phyloP scores from a whole-genome alignment of 306 rosid genomes.

The Gillenia trifoliata region DNA sequence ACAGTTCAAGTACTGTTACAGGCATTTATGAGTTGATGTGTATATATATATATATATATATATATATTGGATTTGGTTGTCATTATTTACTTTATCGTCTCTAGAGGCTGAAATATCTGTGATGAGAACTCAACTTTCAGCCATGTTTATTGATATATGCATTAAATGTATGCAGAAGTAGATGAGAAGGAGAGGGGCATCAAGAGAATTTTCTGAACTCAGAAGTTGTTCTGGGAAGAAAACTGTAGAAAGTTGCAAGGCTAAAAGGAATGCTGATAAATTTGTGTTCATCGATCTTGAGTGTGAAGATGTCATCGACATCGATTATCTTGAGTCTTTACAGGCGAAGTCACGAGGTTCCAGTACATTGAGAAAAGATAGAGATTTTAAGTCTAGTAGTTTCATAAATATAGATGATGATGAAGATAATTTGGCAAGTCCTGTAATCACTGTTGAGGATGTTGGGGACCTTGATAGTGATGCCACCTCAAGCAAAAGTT shows the following conservation, averaged over 20 bases:
- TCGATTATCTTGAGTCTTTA: conserved; percentile 39
- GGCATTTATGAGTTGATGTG: no score
- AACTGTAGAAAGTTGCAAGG: conserved; percentile 24
- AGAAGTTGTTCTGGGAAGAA: conserved; percentile 47
- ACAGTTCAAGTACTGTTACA: not conserved
- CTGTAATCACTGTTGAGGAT: conserved; percentile 32
- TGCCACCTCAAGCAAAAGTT: conserved; percentile 59
- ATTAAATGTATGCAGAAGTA: conserved; percentile 26
- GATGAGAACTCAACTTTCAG: not conserved
- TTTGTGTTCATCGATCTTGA: conserved; percentile 63
- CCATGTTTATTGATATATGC: not conserved
- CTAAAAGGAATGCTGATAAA: conserved; percentile 31
- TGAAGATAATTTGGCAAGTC: conserved; percentile 27
- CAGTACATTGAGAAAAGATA: conserved; percentile 30
- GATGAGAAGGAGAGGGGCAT: conserved; percentile 49
- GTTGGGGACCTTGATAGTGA: conserved; percentile 77
- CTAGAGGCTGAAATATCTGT: not conserved
- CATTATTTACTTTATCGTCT: not conserved
- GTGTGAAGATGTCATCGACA: conserved; percentile 49
- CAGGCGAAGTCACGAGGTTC: conserved; percentile 26
- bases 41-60: not conserved
- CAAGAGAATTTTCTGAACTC: conserved; percentile 39
- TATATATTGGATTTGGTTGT: not conserved
- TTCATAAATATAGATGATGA: conserved; percentile 67
- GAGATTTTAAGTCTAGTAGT: conserved; percentile 30